Percentiles rank a stretch among this genome's conserved stretches.
Conservation (phyloP, 805 yeast genomes). For the Metschnikowia anglica region DNA sequence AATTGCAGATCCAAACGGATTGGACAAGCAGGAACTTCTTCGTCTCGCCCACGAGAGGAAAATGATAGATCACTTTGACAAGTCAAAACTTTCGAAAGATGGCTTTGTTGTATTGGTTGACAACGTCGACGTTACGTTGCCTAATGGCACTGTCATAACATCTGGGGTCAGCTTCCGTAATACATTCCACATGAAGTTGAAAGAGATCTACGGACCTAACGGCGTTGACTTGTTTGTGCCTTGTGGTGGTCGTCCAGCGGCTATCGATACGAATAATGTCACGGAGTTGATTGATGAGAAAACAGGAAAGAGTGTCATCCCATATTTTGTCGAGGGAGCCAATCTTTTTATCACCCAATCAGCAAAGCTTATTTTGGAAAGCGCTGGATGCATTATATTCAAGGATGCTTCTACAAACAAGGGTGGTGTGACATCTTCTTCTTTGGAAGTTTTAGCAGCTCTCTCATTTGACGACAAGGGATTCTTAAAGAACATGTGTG, state of each 20-base stretch:
- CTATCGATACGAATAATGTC: constrained; percentile 85
- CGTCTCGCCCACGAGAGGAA: constrained; percentile 76
- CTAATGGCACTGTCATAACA: constrained; percentile 70
- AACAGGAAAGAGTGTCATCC: constrained; percentile 74
- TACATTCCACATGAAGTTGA: constrained; percentile 75
- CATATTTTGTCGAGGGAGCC: constrained; percentile 96
- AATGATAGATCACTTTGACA: constrained; percentile 71
- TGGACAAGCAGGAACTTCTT: constrained; percentile 73
- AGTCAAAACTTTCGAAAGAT: constrained; percentile 58
- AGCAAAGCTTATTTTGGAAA: constrained; percentile 83
- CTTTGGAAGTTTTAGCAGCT: constrained; percentile 92
- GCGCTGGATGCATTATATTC: constrained; percentile 81
- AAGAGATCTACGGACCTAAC: constrained; percentile 57
- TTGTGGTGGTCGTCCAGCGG: constrained; percentile 98
- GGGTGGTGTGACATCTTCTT: constrained; percentile 98
- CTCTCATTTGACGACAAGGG: constrained; percentile 83
- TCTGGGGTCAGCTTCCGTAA: constrained; percentile 91
- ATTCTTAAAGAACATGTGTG: constrained; percentile 78
- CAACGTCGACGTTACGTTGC: constrained; percentile 74
- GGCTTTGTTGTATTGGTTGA: constrained; percentile 87
- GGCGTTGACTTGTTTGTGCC: constrained; percentile 87
- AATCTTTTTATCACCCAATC: constrained; percentile 92
- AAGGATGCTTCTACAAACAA: constrained; percentile 97
- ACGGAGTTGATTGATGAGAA: constrained; percentile 64
- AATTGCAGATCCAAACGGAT: constrained; percentile 85